phyloP scores from a whole-genome alignment of 2,329 filamentous ascomycete genomes.

The Alternaria viburni region DNA sequence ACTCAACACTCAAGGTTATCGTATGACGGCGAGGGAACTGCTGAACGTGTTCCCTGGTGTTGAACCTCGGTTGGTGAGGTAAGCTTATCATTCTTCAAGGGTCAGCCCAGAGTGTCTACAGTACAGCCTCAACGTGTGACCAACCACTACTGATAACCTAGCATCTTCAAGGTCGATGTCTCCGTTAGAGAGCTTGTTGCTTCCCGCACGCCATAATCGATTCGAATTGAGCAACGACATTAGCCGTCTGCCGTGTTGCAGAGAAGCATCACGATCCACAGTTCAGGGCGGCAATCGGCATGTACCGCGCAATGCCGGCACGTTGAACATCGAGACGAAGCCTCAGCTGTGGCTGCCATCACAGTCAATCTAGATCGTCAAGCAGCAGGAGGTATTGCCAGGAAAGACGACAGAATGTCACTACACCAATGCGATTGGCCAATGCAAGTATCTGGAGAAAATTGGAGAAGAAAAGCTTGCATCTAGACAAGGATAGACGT shows the following conservation, averaged over 20 bases:
- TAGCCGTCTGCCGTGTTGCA: background rate
- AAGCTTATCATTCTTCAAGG: background rate
- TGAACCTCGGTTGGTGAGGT: background rate
- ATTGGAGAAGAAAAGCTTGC: conserved; percentile 16
- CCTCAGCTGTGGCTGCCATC: background rate
- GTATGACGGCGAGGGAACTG: background rate
- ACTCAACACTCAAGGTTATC: background rate
- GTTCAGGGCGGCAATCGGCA: background rate
- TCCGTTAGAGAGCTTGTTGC: background rate
- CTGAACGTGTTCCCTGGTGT: background rate
- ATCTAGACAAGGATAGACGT: background rate
- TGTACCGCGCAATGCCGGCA: background rate
- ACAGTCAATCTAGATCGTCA: background rate
- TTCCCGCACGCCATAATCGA: background rate
- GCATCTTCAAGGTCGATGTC: background rate
- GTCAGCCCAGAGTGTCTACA: background rate
- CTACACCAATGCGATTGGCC: background rate
- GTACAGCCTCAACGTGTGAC: background rate
- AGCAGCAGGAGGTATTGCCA: background rate
- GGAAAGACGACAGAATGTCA: conserved; percentile 1
- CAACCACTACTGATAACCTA: background rate
- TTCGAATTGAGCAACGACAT: background rate
- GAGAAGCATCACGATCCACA: background rate
- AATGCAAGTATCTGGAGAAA: conserved; percentile 8
- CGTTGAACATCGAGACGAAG: background rate